Evolutionary conservation across 2,329 filamentous ascomycete species (phyloP), one percentile per base, ranked within the genome.

Genomic region (Fusarium proliferatum): DNA sequence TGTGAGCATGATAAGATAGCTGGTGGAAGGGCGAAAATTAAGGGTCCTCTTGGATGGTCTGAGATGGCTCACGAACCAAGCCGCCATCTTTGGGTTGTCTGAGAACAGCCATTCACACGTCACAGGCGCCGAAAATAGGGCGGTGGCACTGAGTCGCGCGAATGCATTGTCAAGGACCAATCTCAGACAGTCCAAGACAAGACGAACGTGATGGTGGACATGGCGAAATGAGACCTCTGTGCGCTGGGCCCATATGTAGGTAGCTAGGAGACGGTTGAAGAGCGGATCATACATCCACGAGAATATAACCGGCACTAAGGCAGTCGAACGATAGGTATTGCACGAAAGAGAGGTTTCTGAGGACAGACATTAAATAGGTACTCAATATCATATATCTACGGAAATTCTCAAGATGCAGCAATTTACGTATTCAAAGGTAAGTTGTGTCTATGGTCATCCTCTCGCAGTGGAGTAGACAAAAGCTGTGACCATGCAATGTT

Each of bases 211-310:
- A 45, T 42, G 39, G 45, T 55, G 39, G 46, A 53, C 45, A 70
- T 74, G 66, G 58, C 60, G 58, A 74, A 74, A 74, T 72, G 51
- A 74, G 59, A 52, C 57, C 61, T 72, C 67, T 63, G 72, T 73
- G 72, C 64, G 57, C 45, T 53, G 52, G 64, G 55, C 56, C 61
- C 63, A 53, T 42, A 30, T 30, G 30, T 30, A 23, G n/a, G 30
- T 30, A 23, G n/a, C 30, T 23, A 65, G 34, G 43, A 59, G 43
- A 28, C 15, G 15, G 19, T 30, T 41, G 15, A 55, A 42, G 34
- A n/a, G 21, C 19, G 36, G 36, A 41, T 57, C 51, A 61, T 42
- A 26, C 9, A 33, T 58, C 23, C 19, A 57, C 30, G 13, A 57
- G 9, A 46, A 26, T 30, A 46, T 26, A 9, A 19, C 38, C 45